Evolutionary conservation across 495 filamentous ascomycete genomes (phyloP), one percentile per base, ranked within the genome.

Genomic region (Rostrohypoxylon terebratum): DNA sequence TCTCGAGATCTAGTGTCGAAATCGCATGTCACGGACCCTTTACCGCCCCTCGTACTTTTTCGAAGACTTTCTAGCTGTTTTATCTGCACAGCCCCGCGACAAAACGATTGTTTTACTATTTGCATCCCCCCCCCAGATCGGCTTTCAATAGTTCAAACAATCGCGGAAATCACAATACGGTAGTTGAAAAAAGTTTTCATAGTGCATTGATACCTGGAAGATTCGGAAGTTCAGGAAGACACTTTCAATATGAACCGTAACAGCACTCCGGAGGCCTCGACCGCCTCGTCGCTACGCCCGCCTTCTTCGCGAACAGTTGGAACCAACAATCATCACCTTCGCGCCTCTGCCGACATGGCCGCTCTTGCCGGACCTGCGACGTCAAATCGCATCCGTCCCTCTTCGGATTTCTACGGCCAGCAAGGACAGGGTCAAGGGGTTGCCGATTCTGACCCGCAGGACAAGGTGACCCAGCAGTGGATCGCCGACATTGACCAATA

Each of bases 401-500:
- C 96, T 1, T 98, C 96, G 44, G 96, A 98, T 75, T 97, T 96
- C 77, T 96, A 93, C 79, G 93, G 91, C 71, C 93, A 93, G 79
- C 86, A 91, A 65, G 84, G 85, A 54, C 90, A 90, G 66, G 87
- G 86, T 65, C 89, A 90, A 68, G 82, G 89, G 14, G 77, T 57
- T 61, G 55, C 77, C 25, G 94, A 97, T 66, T 77, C 80, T 47
- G 96, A 98, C 81, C 89, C 92, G 20, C 86, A 93, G 79, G 96
- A 98, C 75, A 94, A 94, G 82, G 92, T 94, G 36, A 94, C 96
- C 54, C 94, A 97, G 82, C 94, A 99, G 78, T 99, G 96, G 96
- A 94, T 99, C 59, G 93, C 95, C 40, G 96, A 99, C 75, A 98
- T 99, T 74, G 96, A 99, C 76, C 95, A 97, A 79, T 97, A 97